A percentile compares a stretch with the other conserved stretches of the same genome.
Evolutionary conservation across 805 yeast species (phyloP).

Genomic region (Starmerella apicola): DNA sequence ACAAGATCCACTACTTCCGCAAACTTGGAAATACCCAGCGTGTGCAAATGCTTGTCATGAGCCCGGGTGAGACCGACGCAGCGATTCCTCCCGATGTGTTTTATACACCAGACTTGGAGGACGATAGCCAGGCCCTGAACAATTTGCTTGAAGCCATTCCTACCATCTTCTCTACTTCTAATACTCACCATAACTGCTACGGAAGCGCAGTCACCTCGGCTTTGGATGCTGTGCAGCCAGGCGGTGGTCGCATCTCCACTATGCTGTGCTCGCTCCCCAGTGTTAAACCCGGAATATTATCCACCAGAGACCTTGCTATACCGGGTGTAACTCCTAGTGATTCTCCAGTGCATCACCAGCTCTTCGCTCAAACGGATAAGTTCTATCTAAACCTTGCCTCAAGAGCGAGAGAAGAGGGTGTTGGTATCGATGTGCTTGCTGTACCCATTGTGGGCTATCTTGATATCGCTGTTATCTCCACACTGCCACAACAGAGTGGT

Average conservation of each 20-base stretch:
- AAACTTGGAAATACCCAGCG: not conserved
- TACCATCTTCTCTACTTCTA: conserved; percentile 30
- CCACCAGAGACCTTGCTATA: conserved; percentile 23
- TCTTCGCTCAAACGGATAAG: conserved; percentile 46
- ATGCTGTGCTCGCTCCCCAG: conserved; percentile 60
- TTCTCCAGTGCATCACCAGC: conserved; percentile 32
- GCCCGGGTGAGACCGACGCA: conserved; percentile 57
- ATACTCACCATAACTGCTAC: conserved; percentile 50
- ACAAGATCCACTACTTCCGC: conserved; percentile 50
- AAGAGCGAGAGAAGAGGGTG: conserved; percentile 42
- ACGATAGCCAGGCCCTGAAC: conserved; percentile 27
- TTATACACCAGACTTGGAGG: conserved; percentile 6
- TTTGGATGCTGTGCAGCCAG: conserved; percentile 39
- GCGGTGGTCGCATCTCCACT: conserved; percentile 70
- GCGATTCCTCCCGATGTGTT: conserved; percentile 64
- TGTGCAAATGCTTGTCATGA: conserved; percentile 22
- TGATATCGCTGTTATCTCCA: conserved; percentile 63
- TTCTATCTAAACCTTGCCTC: conserved; percentile 50
- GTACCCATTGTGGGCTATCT: conserved; percentile 45
- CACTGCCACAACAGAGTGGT: conserved; percentile 52
- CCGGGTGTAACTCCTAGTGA: conserved; percentile 22
- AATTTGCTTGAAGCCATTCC: conserved; percentile 55
- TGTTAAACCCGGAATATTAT: conserved; percentile 60
- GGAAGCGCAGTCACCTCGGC: conserved; percentile 73
- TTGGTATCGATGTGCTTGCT: conserved; percentile 68